Conservation (phyloP, 768 basidiomycete species). For the Serendipita vermifera region DNA sequence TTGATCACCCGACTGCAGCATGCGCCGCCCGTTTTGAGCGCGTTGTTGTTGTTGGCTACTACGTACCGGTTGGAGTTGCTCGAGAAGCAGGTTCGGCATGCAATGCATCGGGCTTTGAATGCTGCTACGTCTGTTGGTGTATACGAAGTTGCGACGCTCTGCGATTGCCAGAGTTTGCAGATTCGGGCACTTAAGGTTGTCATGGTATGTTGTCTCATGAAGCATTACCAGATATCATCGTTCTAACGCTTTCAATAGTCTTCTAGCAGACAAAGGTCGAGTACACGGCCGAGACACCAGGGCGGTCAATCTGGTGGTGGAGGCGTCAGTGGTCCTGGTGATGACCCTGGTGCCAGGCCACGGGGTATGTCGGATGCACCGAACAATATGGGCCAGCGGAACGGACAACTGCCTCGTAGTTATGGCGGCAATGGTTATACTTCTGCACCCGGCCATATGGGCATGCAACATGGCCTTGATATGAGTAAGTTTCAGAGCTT, state of each 20-base stretch:
- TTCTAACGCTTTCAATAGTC: conserved; percentile 41
- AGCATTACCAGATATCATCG: no score
- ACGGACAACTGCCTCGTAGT: neutral
- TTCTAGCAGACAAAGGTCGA: conserved; percentile 60
- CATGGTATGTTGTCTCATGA: conserved; percentile 67
- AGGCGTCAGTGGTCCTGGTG: conserved; percentile 9
- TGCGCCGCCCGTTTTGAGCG: conserved; percentile 76
- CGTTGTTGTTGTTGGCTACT: conserved; percentile 68
- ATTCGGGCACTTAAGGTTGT: conserved; percentile 77
- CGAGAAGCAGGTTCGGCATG: conserved; percentile 73
- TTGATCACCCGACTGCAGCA: conserved; percentile 86
- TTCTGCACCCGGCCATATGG: no score
- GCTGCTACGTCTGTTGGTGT: conserved; percentile 80
- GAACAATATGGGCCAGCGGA: conserved; percentile 1
- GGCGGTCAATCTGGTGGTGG: conserved; percentile 14
- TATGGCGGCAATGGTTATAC: neutral
- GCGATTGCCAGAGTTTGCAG: conserved; percentile 77
- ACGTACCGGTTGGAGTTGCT: conserved; percentile 72
- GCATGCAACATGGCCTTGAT: no score
- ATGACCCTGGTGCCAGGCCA: conserved; percentile 20
- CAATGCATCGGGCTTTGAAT: conserved; percentile 79
- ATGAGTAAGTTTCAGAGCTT: no score
- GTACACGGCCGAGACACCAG: conserved; percentile 31
- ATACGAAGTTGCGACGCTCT: conserved; percentile 89
- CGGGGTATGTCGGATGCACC: conserved; percentile 18